Conservation (phyloP, 495 filamentous ascomycete genomes). For the Mytilinidion resinicola region DNA sequence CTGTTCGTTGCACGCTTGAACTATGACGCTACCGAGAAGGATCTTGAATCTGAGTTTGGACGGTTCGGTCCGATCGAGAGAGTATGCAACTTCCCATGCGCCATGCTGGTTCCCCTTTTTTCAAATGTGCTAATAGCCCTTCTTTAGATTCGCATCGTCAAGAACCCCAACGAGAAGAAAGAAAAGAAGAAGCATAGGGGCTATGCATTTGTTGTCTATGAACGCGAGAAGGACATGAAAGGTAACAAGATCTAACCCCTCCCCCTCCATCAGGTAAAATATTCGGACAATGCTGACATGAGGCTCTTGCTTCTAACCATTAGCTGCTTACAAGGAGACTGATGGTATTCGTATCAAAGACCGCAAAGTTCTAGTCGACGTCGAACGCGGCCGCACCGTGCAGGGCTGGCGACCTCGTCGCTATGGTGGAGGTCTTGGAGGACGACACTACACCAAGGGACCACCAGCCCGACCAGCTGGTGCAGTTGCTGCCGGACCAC, state of each 20-base stretch:
- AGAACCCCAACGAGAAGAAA: slow-evolving; percentile 61
- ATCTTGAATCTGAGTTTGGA: slow-evolving; percentile 90
- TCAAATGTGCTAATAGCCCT: slow-evolving; percentile 5
- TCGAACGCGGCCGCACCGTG: slow-evolving; percentile 91
- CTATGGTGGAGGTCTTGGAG: slow-evolving; percentile 86
- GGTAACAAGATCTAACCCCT: slow-evolving; percentile 54
- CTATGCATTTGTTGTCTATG: slow-evolving; percentile 96
- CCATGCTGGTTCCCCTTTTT: background rate
- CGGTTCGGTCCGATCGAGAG: slow-evolving; percentile 93
- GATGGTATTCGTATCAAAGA: slow-evolving; percentile 92
- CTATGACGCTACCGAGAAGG: slow-evolving; percentile 80
- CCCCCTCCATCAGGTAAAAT: slow-evolving; percentile 31
- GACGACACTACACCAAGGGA: slow-evolving; percentile 86
- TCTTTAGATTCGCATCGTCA: slow-evolving; percentile 77
- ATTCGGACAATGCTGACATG: slow-evolving; percentile 9
- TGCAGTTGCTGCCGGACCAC: slow-evolving; percentile 45
- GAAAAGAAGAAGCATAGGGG: slow-evolving; percentile 80
- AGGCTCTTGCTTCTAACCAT: slow-evolving; percentile 1
- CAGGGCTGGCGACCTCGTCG: slow-evolving; percentile 91
- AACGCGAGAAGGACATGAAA: slow-evolving; percentile 99
- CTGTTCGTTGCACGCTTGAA: slow-evolving; percentile 86
- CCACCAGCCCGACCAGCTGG: slow-evolving; percentile 64
- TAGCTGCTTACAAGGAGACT: slow-evolving; percentile 75
- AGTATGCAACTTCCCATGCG: slow-evolving; percentile 45
- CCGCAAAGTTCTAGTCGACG: slow-evolving; percentile 86